A percentile compares a stretch with the other conserved stretches of the same genome.
Evolutionary conservation across 2,329 filamentous ascomycete genomes (phyloP).

Genomic region (Trichoderma sp.): DNA sequence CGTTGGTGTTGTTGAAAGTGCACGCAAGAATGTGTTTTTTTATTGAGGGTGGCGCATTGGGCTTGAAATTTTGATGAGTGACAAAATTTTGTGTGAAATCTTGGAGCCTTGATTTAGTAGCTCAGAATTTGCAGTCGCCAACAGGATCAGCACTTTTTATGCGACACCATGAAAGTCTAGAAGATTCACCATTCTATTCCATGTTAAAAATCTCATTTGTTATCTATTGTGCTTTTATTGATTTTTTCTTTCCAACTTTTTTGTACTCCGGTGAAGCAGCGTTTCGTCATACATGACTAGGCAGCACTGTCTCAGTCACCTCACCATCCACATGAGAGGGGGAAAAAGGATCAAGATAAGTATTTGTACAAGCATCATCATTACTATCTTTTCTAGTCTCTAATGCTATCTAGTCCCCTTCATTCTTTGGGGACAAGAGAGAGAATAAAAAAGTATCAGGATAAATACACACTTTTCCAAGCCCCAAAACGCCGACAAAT

Average conservation of each 20-base stretch:
- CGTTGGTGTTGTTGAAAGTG: background rate
- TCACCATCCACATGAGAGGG: background rate
- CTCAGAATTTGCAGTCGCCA: background rate
- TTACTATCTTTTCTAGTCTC: slow-evolving; percentile 17
- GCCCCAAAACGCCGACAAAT: slow-evolving; percentile 17
- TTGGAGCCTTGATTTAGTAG: background rate
- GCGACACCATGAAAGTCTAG: too few relatives aligned
- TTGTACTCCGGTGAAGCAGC: background rate
- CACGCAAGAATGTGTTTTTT: background rate
- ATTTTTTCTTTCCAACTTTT: background rate
- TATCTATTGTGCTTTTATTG: background rate
- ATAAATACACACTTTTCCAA: slow-evolving; percentile 23
- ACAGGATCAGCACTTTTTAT: background rate
- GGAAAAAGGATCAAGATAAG: background rate
- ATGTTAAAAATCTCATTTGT: background rate
- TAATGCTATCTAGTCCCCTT: slow-evolving; percentile 19
- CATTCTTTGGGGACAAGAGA: slow-evolving; percentile 23
- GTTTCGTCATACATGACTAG: background rate
- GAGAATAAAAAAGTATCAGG: slow-evolving; percentile 9
- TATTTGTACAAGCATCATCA: background rate
- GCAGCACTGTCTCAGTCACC: background rate
- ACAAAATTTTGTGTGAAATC: slow-evolving; percentile 6
- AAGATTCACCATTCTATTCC: background rate
- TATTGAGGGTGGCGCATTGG: background rate
- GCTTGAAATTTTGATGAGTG: background rate